Evolutionary conservation across 148 eudicot species (phyloP), one percentile per base, ranked within the genome.

Genomic region (Camellia japonica): DNA sequence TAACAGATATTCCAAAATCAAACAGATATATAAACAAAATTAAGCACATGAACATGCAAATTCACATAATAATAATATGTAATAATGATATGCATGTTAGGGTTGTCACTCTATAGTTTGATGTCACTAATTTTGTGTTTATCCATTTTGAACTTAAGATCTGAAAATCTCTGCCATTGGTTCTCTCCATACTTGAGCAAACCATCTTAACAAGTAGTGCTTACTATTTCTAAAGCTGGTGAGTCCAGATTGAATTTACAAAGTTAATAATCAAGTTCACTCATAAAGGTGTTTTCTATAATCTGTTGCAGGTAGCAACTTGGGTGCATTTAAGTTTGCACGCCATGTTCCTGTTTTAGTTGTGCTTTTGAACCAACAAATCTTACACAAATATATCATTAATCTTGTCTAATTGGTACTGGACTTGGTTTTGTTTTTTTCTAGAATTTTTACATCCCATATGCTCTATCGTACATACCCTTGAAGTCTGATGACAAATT

Each of bases 81-180:
- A 30, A 30, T 30, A 30, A 30, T 30, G 38, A 1, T 30, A 30
- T 30, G 38, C 38, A 30, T 30, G 38, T 30, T 30, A 30, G 38
- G 38, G 38, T 30, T 30, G 38, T 1, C 38, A 30, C 38, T 30
- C 38, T 30, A 30, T 30, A 30, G 38, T 30, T 30, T 30, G 38
- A 30, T 30, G 38, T 30, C 38, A 30, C 38, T 30, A 30, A 30
- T 49, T 19, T 51, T 3, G 4, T 72, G n/a, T 72, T 51, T 72
- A 72, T 72, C 60, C 8, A 72, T 4, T 72, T 30, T 58, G 6
- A 54, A 72, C 5, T 72, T 72, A 23, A 54, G 61, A 72, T 72
- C 61, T 72, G 75, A 54, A 58, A 54, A 72, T 72, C 43, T 72
- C 44, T 61, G 54, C 49, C 19, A 3, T 54, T 54, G 44, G 14